These are phyloP conservation scores for Stentor coeruleus DNA, from an alignment of 73 alveolate species.

Conservation along the genomic window DNA sequence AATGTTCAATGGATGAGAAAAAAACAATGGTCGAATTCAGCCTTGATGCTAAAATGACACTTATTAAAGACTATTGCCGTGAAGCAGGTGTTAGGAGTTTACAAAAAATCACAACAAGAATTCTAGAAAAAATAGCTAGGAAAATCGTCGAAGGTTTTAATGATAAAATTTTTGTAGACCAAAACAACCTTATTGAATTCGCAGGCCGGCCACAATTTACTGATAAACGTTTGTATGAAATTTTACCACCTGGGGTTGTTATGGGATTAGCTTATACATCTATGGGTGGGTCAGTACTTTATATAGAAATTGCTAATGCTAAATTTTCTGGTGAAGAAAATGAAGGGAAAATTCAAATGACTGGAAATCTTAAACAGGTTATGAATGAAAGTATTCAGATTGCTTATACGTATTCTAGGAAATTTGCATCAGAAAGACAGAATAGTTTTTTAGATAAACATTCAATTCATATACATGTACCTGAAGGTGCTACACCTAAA, in stretches of 20 bases:
- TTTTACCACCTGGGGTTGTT: constrained; percentile 66
- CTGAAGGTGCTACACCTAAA: constrained; percentile 80
- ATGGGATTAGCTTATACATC: constrained; percentile 74
- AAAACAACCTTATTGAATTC: constrained; percentile 19
- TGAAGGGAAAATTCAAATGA: constrained; percentile 42
- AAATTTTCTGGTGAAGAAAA: constrained; percentile 16
- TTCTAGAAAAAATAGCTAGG: constrained; percentile 62
- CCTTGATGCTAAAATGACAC: constrained; percentile 47
- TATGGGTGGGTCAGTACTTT: constrained; percentile 69
- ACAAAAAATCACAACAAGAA: constrained; percentile 60
- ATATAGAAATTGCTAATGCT: constrained; percentile 53
- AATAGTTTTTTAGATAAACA: constrained; percentile 40
- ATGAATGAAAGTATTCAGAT: constrained; percentile 70
- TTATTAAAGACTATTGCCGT: constrained; percentile 69
- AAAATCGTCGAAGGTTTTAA: constrained; percentile 46
- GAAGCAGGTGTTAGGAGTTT: constrained; percentile 83
- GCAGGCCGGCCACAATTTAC: constrained; percentile 29
- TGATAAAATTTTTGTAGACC: constrained; percentile 31
- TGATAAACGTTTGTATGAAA: constrained; percentile 32
- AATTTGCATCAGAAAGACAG: constrained; percentile 37
- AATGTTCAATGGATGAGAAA: constrained; percentile 35
- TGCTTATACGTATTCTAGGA: constrained; percentile 67
- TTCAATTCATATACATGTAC: constrained; percentile 69
- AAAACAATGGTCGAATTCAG: constrained; percentile 23
- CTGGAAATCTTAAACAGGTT: constrained; percentile 73